Conservation (phyloP, 2,329 filamentous ascomycete genomes). For the Pleoardoris graminearum region DNA sequence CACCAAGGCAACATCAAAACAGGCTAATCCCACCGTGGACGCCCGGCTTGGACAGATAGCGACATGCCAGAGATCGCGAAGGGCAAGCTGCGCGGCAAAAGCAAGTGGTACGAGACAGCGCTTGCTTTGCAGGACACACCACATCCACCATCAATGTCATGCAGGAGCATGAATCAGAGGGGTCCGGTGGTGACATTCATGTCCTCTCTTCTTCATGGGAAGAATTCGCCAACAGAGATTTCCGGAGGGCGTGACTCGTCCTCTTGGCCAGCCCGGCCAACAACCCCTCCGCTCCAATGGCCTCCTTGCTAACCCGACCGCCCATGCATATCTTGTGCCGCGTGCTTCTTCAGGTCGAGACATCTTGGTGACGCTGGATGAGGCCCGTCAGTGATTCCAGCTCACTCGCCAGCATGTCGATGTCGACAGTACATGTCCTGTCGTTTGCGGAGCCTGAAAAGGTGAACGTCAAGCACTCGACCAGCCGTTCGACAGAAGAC, state of each 20-base stretch:
- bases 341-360: slow-evolving; percentile 1
- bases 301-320: neutral
- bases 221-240: no score
- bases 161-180: no score
- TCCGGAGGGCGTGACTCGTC: no score
- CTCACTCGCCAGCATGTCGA: neutral
- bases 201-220: no score
- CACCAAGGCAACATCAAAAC: slow-evolving; percentile 34
- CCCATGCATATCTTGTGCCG: slow-evolving; percentile 1
- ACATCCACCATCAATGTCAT: no score
- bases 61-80: slow-evolving; percentile 14
- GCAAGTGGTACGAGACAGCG: no score
- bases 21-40: slow-evolving; percentile 43
- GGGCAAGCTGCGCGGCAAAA: slow-evolving; percentile 15
- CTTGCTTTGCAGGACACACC: no score
- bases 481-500: no score
- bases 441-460: no score
- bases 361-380: slow-evolving; percentile 6
- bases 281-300: slow-evolving; percentile 5
- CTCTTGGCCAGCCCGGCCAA: neutral
- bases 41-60: slow-evolving; percentile 33
- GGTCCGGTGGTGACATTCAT: no score
- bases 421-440: no score
- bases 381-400: slow-evolving; percentile 9
- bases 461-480: no score